Evolutionary conservation across 306 rosid genomes (phyloP).

Genomic region (Styphnolobium japonicum): DNA sequence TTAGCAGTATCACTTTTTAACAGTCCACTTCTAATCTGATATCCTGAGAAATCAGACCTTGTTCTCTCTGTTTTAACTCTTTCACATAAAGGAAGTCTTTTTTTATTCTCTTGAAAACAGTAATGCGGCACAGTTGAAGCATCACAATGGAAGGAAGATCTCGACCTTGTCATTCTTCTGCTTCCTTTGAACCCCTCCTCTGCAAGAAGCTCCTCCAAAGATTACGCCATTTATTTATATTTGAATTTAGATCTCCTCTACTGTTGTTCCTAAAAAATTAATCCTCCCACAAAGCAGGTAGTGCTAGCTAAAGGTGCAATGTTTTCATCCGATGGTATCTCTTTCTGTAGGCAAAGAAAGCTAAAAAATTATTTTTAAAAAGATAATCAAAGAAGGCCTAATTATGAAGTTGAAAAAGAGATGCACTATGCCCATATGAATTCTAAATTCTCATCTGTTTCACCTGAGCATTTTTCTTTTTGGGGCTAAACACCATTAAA

Average conservation of each 20-base stretch:
- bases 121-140: constrained; percentile 30
- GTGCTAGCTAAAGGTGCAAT: neutral
- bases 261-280: neutral
- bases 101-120: constrained; percentile 17
- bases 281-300: neutral
- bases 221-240: constrained; percentile 60
- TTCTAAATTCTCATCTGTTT: neutral
- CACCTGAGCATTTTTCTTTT: too few relatives aligned
- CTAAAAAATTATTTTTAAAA: neutral
- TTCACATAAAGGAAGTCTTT: constrained; percentile 30
- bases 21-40: neutral
- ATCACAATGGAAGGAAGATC: constrained; percentile 43
- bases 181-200: constrained; percentile 77
- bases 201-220: constrained; percentile 77
- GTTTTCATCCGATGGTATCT: neutral
- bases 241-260: too few relatives aligned
- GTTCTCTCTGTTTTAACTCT: constrained; percentile 26
- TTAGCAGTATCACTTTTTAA: neutral
- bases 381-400: neutral
- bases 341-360: neutral
- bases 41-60: constrained; percentile 26
- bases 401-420: neutral
- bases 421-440: neutral
- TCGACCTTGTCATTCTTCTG: constrained; percentile 44
- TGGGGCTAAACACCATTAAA: too few relatives aligned